phyloP scores from a whole-genome alignment of 2,329 filamentous ascomycete genomes.

The Gaeumannomyces tritici region DNA sequence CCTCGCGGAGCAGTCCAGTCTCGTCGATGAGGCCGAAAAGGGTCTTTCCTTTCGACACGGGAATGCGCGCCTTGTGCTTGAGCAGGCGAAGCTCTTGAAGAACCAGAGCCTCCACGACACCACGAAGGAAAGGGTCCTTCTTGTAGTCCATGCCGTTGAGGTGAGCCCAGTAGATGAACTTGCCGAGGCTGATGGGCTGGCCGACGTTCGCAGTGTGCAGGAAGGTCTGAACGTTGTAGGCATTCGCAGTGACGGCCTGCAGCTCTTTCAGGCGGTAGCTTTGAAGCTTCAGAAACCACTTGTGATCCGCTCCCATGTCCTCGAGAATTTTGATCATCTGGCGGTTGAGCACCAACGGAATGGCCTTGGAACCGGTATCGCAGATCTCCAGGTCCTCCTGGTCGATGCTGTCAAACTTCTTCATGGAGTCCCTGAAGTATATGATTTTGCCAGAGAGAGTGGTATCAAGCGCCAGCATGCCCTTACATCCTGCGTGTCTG shows the following conservation, averaged over 20 bases:
- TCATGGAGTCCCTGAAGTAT: conserved; percentile 63
- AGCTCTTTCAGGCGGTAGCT: conserved; percentile 50
- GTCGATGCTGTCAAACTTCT: conserved; percentile 58
- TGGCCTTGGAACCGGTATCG: conserved; percentile 55
- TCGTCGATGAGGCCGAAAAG: conserved; percentile 82
- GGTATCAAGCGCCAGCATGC: conserved; percentile 64
- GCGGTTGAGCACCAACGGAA: conserved; percentile 64
- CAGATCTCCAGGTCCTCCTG: conserved; percentile 59
- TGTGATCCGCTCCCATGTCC: conserved; percentile 52
- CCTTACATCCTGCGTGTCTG: conserved; percentile 64
- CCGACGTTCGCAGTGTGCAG: conserved; percentile 54
- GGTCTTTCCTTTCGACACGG: conserved; percentile 59
- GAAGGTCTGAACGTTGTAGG: conserved; percentile 56
- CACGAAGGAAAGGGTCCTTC: conserved; percentile 59
- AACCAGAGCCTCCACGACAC: conserved; percentile 59
- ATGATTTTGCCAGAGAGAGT: conserved; percentile 48
- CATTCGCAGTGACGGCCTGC: conserved; percentile 45
- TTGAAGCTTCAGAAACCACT: conserved; percentile 58
- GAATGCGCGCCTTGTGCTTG: conserved; percentile 72
- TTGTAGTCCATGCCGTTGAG: conserved; percentile 54
- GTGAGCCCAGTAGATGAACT: conserved; percentile 50
- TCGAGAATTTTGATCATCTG: conserved; percentile 82
- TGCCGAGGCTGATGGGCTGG: conserved; percentile 47
- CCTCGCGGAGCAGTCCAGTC: conserved; percentile 55
- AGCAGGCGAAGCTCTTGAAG: conserved; percentile 62